These are phyloP conservation scores for Xylariaceae sp. DNA, from an alignment of 2,329 filamentous ascomycete species.

Conservation along the genomic window DNA sequence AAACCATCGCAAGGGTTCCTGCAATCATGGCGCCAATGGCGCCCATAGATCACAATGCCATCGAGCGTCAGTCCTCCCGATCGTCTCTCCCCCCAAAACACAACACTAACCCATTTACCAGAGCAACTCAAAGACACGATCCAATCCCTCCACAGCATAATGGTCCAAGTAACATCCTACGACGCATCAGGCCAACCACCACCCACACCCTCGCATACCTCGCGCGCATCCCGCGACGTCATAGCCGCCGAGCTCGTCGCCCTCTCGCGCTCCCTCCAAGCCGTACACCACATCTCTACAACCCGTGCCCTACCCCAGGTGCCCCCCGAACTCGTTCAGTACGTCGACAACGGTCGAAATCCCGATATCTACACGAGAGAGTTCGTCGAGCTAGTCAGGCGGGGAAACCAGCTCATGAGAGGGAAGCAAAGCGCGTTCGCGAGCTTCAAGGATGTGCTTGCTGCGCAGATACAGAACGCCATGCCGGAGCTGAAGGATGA, in stretches of 20 bases:
- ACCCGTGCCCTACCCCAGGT: constrained; percentile 46
- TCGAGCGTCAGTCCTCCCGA: constrained; percentile 15
- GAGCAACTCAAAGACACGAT: constrained; percentile 34
- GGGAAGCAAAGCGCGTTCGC: constrained; percentile 62
- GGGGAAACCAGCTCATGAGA: constrained; percentile 63
- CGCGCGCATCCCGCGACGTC: constrained; percentile 49
- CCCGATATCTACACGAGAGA: constrained; percentile 72
- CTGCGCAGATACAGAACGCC: constrained; percentile 52
- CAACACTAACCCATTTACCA: constrained; percentile 7
- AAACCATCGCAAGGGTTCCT: neutral
- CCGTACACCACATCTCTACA: constrained; percentile 39
- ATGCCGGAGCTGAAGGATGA: constrained; percentile 58
- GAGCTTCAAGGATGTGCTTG: constrained; percentile 59
- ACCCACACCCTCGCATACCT: neutral
- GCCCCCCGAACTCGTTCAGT: constrained; percentile 61
- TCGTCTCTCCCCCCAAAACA: neutral
- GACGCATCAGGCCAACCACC: constrained; percentile 37
- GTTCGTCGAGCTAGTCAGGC: constrained; percentile 65
- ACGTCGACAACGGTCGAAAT: constrained; percentile 68
- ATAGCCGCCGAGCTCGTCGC: constrained; percentile 49
- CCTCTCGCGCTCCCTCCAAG: constrained; percentile 37
- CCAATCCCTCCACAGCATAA: constrained; percentile 33
- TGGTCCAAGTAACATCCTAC: constrained; percentile 59
- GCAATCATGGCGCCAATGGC: constrained; percentile 14
- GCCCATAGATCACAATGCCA: constrained; percentile 10